Conservation (phyloP, 495 filamentous ascomycete genomes). For the Poronia punctata region DNA sequence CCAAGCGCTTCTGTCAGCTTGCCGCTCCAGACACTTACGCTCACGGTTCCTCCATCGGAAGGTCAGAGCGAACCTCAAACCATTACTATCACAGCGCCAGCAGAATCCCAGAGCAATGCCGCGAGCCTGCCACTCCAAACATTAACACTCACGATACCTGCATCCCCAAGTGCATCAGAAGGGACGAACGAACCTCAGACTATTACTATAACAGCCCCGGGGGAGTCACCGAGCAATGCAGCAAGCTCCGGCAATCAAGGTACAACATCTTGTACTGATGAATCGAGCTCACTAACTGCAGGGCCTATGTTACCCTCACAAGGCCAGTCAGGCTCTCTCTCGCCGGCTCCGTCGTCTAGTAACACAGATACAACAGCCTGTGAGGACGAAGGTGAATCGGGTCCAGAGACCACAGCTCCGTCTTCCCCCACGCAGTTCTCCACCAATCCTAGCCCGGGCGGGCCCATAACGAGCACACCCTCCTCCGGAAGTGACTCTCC, state of each 20-base stretch:
- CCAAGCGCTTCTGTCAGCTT: conserved; percentile 1
- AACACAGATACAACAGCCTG: background rate
- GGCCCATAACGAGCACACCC: conserved; percentile 4
- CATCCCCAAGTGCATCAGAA: background rate
- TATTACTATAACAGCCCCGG: conserved; percentile 7
- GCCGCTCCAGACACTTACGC: no score
- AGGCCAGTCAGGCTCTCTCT: background rate
- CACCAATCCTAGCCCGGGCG: conserved; percentile 9
- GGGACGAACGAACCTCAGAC: conserved; percentile 3
- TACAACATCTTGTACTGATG: conserved; percentile 5
- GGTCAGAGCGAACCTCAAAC: conserved; percentile 4
- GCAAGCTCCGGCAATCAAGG: conserved; percentile 1
- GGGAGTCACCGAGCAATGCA: conserved; percentile 2
- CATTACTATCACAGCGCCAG: conserved; percentile 6
- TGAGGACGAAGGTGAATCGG: conserved; percentile 2
- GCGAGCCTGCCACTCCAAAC: no score
- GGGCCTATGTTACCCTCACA: conserved; percentile 3
- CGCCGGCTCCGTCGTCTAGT: background rate
- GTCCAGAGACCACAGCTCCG: background rate
- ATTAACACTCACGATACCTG: no score
- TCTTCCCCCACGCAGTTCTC: no score
- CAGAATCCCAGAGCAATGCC: conserved; percentile 2
- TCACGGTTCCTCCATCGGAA: conserved; percentile 1
- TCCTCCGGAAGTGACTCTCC: background rate
- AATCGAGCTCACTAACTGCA: conserved; percentile 1